Base-by-base conservation (phyloP, 805 yeast species). In the Candida xyloterini region DNA sequence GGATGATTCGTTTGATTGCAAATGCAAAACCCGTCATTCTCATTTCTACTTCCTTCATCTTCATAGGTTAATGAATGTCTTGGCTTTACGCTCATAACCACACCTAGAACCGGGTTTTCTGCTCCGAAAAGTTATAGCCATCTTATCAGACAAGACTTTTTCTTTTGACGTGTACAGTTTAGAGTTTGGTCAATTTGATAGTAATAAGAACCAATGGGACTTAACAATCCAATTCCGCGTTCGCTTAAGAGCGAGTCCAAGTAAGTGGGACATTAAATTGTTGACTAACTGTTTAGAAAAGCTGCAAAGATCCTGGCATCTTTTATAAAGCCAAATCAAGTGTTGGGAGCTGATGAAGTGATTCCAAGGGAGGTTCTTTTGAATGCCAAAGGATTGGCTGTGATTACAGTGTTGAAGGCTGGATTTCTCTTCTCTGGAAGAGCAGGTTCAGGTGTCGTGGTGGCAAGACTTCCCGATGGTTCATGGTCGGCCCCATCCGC, bases 401-500 rank as follows among this genome's bases (percentile, higher is more conserved):
- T 91, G 27, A 74, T 91, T 49, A 91, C 98, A 0, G 97, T 93
- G n/a, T 70, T 91, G 42, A 91, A 93, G 62, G 99, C 98, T 4
- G 99, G 99, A 2, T 91, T 91, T 62, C 69, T 91, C 40, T 91
- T 91, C 62, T 86, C 96, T 3, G 99, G 98, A 21, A 77, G 99
- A 60, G 98, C 97, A 1, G 99, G 99, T 18, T 86, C 96, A 1
- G 99, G 99, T 48, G 86, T 91, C 25, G 84, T 91, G 46, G 95
- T 91, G 18, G 96, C 97, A 5, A 71, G 97, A 44, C 71, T 93
- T 35, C 95, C 95, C 2, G 98, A 93, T 63, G 98, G 97, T 1
- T 65, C 84, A 0, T 91, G 99, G 99, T 89, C 97, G 10, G 95
- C 97, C 3, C 99, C 99, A 1, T 82, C 95, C 2, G 99, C 97